Evolutionary conservation across 768 basidiomycete species (phyloP).

Genomic region (Leucogyrophana mollusca): DNA sequence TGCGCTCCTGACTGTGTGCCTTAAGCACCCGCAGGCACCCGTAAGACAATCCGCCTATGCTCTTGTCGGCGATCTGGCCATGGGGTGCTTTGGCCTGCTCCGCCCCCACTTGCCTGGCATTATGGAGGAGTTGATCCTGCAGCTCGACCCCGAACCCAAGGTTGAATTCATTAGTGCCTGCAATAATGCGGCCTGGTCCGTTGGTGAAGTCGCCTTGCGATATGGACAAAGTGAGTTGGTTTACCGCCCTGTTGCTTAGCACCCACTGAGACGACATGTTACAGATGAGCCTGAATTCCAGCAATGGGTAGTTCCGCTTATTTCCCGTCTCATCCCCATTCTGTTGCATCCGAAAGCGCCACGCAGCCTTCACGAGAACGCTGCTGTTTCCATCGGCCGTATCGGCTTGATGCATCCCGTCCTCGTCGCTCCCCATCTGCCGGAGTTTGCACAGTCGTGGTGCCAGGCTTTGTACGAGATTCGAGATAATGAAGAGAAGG

Average conservation of each 20-base stretch:
- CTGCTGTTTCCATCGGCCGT: conserved; percentile 96
- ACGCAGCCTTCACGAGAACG: conserved; percentile 94
- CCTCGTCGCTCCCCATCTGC: conserved; percentile 84
- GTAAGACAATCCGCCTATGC: conserved; percentile 97
- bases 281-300: conserved; percentile 83
- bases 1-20: conserved; percentile 77
- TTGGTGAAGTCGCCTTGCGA: conserved; percentile 94
- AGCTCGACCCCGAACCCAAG: conserved; percentile 92
- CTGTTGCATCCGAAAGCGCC: conserved; percentile 91
- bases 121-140: conserved; percentile 85
- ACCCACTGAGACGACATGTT: conserved; percentile 9
- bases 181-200: conserved; percentile 99
- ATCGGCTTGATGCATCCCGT: conserved; percentile 91
- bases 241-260: conserved; percentile 1
- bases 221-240: conserved; percentile 69
- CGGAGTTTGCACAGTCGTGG: conserved; percentile 93
- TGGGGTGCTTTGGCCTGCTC: conserved; percentile 88
- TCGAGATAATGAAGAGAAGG: conserved; percentile 99
- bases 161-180: conserved; percentile 94
- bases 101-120: conserved; percentile 84
- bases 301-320: conserved; percentile 87
- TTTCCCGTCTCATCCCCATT: conserved; percentile 89
- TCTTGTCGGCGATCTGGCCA: conserved; percentile 97
- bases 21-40: conserved; percentile 94
- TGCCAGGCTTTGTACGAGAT: conserved; percentile 97